phyloP scores from a whole-genome alignment of 371 early-diverging fungal species.

The Actinomucor elegans region DNA sequence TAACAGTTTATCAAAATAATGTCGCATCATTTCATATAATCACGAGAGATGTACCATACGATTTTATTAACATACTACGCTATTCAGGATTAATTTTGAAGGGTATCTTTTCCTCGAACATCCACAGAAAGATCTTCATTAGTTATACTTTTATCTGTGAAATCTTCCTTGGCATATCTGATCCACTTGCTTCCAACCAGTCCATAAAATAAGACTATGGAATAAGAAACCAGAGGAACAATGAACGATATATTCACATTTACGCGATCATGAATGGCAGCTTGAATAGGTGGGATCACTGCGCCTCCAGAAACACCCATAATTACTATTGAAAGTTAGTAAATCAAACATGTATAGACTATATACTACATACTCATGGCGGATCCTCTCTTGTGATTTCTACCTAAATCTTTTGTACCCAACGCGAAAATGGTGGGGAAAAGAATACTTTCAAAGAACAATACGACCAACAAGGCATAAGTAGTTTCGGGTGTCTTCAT shows the following conservation, averaged over 20 bases:
- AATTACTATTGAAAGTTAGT: slow-evolving; percentile 22
- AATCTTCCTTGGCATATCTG: slow-evolving; percentile 36
- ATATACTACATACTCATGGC: slow-evolving; percentile 29
- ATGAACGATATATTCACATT: slow-evolving; percentile 38
- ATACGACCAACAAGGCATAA: slow-evolving; percentile 33
- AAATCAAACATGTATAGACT: not conserved
- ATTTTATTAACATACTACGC: too few relatives aligned
- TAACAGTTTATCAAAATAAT: too few relatives aligned
- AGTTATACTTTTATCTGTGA: too few relatives aligned
- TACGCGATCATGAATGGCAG: slow-evolving; percentile 30
- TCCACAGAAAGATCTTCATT: too few relatives aligned
- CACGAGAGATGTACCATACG: too few relatives aligned
- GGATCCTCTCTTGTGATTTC: slow-evolving; percentile 46
- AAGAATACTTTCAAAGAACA: slow-evolving; percentile 50
- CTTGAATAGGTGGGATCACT: slow-evolving; percentile 42
- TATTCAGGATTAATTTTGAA: too few relatives aligned
- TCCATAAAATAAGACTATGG: slow-evolving; percentile 35
- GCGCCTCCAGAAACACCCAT: slow-evolving; percentile 51
- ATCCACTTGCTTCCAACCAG: slow-evolving; percentile 33
- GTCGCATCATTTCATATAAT: too few relatives aligned
- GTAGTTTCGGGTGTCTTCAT: slow-evolving; percentile 31
- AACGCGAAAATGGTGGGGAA: slow-evolving; percentile 50
- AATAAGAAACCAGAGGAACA: slow-evolving; percentile 33
- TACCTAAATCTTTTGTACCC: slow-evolving; percentile 42
- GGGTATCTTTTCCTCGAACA: too few relatives aligned